Evolutionary conservation across 2,329 filamentous ascomycete species (phyloP), one percentile per base, ranked within the genome.

Genomic region (Calonectria honghensis): DNA sequence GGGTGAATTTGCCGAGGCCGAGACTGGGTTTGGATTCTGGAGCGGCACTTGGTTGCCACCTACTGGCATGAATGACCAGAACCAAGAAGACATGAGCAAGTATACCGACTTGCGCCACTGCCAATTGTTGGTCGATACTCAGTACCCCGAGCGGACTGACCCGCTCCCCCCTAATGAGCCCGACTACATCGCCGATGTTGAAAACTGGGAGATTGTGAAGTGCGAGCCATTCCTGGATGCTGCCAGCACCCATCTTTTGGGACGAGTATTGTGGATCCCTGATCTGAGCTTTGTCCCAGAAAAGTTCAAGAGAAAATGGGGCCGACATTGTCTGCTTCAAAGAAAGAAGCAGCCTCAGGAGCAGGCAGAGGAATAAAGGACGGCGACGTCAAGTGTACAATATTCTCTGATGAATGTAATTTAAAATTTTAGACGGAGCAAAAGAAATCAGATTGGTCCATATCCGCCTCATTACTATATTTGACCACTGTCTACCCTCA

Each of bases 1-100:
- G 0, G 97, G 97, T 2, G 94, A 98, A 81, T 99, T 98, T 83
- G 92, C 92, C 24, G 94, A 97, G 84, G 93, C 93, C 1, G 88
- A 89, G 27, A 90, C 86, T 20, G 93, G 92, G 9, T 93, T 94
- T 78, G 94, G 93, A 3, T 89, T 95, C 76, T 95, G 94, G 85
- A 91, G 94, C 54, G 96, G 96, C n/a, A 95, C 96, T 1, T 98
- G 95, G 92, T 87, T 95, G 72, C 90, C 94, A 1, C 94, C 97
- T 0, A 87, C 88, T 64, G 96, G 96, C 4, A 95, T 99, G 92
- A 99, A 99, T 83, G 95, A 98, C 83, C 91, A 92, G 76, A 99
- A 99, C 81, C 88, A 93, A 77, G 96, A 98, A 84, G 97, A 99
- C 83, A 83, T 90, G 75, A 90, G 92, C 73, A 99, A 98, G 91